Evolutionary conservation across 78 protist species (phyloP).

Genomic region (Anaeramoeba ignava): DNA sequence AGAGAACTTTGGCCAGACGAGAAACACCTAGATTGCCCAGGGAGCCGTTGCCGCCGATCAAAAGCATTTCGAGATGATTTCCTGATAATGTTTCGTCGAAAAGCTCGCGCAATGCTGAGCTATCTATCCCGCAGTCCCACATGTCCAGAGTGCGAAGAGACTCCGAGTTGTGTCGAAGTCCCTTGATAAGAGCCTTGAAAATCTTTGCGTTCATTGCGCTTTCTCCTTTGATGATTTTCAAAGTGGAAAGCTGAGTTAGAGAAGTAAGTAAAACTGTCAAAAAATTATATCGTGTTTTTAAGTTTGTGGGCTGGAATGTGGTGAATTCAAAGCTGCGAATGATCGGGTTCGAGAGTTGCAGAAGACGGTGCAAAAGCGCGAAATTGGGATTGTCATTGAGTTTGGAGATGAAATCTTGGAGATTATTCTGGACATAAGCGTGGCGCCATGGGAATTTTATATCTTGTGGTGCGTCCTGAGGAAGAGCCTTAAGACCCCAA

Average conservation of each 20-base stretch:
- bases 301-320: background rate
- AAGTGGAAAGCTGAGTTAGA: background rate
- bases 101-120: too few relatives aligned
- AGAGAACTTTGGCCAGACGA: constrained; percentile 6
- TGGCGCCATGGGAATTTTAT: constrained; percentile 1
- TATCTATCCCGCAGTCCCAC: too few relatives aligned
- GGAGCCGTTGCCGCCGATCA: too few relatives aligned
- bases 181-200: background rate
- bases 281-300: background rate
- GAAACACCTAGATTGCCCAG: background rate
- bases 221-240: background rate
- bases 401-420: background rate
- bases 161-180: background rate
- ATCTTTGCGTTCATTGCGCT: background rate
- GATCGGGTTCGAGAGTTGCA: background rate
- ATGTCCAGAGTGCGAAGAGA: background rate
- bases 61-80: too few relatives aligned
- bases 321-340: background rate
- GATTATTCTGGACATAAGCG: background rate
- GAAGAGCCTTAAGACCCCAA: background rate
- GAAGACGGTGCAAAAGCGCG: background rate
- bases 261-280: background rate
- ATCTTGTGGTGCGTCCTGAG: background rate
- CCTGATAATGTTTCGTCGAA: too few relatives aligned
- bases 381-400: background rate